A percentile compares a stretch with the other conserved stretches of the same genome.
phyloP scores from a whole-genome alignment of 441 rosid species.

The Pelargonium citronellum region DNA sequence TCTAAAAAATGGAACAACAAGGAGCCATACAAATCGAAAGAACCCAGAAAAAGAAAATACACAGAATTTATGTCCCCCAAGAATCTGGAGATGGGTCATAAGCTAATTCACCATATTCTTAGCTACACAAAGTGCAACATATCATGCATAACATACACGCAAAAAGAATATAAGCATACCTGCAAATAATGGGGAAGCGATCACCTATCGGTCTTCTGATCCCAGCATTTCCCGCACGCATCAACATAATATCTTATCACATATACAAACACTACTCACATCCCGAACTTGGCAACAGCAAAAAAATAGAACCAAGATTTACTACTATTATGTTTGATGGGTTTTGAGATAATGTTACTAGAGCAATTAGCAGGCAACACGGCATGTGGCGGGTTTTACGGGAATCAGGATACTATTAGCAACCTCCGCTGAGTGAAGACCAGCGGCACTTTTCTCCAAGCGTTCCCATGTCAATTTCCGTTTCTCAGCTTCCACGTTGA shows the following conservation, averaged over 20 bases:
- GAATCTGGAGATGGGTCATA: not conserved
- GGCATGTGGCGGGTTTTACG: constrained; percentile 31
- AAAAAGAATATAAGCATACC: constrained; percentile 8
- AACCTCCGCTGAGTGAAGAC: constrained; percentile 24
- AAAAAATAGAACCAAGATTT: constrained; percentile 15
- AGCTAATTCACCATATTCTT: constrained; percentile 5
- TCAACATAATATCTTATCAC: constrained; percentile 31
- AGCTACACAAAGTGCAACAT: constrained; percentile 20
- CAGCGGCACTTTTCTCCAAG: constrained; percentile 44
- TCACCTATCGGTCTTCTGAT: constrained; percentile 5
- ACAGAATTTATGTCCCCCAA: not conserved
- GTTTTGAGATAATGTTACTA: constrained; percentile 11
- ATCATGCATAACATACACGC: constrained; percentile 19
- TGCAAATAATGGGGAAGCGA: constrained; percentile 23
- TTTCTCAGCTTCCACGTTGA: constrained; percentile 41
- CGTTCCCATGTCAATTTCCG: constrained; percentile 55
- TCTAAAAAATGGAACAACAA: too few species aligned
- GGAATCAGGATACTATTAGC: constrained; percentile 29
- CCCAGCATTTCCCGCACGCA: constrained; percentile 12
- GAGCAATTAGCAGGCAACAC: constrained; percentile 42
- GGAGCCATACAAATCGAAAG: too few species aligned
- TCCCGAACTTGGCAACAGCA: constrained; percentile 21
- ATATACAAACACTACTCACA: constrained; percentile 27
- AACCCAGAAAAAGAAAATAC: too few species aligned
- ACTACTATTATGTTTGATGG: constrained; percentile 7